Base-by-base conservation (phyloP, 495 filamentous ascomycete genomes). In the Hypoxylon perforatum region DNA sequence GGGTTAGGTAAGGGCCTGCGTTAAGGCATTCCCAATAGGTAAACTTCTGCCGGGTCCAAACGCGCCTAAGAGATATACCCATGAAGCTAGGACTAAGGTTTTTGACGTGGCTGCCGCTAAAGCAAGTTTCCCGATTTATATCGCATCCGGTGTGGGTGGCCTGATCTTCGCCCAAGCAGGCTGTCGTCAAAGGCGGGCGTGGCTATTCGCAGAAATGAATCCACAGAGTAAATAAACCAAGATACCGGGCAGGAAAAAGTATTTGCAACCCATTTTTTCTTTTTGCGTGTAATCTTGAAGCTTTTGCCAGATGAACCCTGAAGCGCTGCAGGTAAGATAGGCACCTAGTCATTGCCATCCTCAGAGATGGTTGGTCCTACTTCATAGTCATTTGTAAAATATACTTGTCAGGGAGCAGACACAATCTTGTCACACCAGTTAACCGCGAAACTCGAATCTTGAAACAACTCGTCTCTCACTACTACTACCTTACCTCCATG, bases 91-190 rank as follows among this genome's bases (percentile, higher is more conserved):
- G 33, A 38, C 15, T 52, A 39, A n/a, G n/a, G n/a, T n/a, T n/a
- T 17, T 33, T 18, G 45, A 25, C 12, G 49, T 52, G 49, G 49
- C 49, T 52, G 49, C 28, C 48, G 15, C 49, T 52, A 33, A 9
- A 4, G 30, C 11, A 33, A 10, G 30, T 10, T 33, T 33, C 30
- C 30, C 30, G 30, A 10, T 4, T 10, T 10, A 33, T 33, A 33
- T 10, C 30, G 30, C 30, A 1, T 9, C 30, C 30, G 3, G 30
- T 5, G 30, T 4, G 2, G 30, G 30, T 33, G 30, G 30, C 30
- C 30, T 33, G 30, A 33, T 9, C 30, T 33, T 9, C 30, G 30
- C 2, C 30, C 3, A 33, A 10, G 30, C 11, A 33, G 30, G 30
- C 30, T 33, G 30, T 33, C 30, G 30, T 33, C 28, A 35, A n/a